A percentile compares a stretch with the other conserved stretches of the same genome.
These are phyloP conservation scores for Macrophomina phaseolina DNA, from an alignment of 2,329 filamentous ascomycete species.

Conservation along the genomic window DNA sequence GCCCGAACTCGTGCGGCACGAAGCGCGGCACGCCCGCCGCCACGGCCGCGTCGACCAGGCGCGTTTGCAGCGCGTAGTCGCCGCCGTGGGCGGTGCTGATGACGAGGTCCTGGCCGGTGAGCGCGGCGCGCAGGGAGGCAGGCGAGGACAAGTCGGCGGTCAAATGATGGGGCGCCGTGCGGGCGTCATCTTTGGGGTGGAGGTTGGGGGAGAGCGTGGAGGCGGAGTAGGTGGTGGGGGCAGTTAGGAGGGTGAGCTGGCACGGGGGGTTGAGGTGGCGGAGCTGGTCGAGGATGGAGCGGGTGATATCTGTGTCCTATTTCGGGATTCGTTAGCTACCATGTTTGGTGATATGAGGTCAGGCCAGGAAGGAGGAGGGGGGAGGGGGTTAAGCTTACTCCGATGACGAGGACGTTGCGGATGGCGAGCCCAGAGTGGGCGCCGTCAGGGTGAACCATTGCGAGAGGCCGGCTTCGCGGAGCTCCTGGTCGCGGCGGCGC, in stretches of 20 bases:
- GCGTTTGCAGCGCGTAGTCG: constrained; percentile 29
- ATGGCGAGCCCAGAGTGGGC: constrained; percentile 29
- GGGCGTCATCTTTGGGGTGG: not conserved
- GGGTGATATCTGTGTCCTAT: constrained; percentile 37
- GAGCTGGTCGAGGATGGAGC: constrained; percentile 36
- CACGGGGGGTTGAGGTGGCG: constrained; percentile 21
- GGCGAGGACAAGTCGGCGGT: constrained; percentile 39
- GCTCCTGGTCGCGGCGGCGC: constrained; percentile 26
- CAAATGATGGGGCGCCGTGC: not conserved
- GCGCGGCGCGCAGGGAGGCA: constrained; percentile 36
- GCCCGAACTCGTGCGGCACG: constrained; percentile 45
- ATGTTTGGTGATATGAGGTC: not conserved
- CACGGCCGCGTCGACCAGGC: constrained; percentile 44
- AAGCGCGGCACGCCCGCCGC: constrained; percentile 44
- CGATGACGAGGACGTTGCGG: constrained; percentile 36
- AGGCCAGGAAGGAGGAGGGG: not conserved
- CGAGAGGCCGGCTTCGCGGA: constrained; percentile 20
- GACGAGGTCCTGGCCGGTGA: constrained; percentile 34
- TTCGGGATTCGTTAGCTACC: constrained; percentile 5
- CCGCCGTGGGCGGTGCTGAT: constrained; percentile 35
- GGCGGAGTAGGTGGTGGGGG: constrained; percentile 30
- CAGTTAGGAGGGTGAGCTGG: constrained; percentile 37
- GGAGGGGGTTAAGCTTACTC: constrained; percentile 31
- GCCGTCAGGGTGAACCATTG: constrained; percentile 26
- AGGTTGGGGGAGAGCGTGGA: not conserved